Evolutionary conservation across 2,329 filamentous ascomycete species (phyloP), one percentile per base, ranked within the genome.

Genomic region (Dryadomyces quercus-mongolicae): DNA sequence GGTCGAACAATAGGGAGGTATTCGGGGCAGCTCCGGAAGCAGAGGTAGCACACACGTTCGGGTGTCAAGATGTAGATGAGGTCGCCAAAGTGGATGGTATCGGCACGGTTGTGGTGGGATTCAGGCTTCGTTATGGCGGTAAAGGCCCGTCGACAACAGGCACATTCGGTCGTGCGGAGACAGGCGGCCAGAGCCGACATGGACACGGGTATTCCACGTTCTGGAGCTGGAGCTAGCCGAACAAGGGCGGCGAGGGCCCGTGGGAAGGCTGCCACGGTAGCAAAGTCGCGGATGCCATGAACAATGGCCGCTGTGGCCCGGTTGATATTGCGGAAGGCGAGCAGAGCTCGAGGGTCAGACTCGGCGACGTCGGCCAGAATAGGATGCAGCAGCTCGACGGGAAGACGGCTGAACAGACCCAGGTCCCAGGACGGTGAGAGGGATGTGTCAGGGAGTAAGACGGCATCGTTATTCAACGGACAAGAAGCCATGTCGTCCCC

Each of bases 1-100:
- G 53, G 51, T 12, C 42, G 53, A 7, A 54, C 50, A 3, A 56
- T 54, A 9, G 58, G 58, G 5, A 60, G 54, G 51, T 60, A 60
- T 40, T 56, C 58, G 34, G 55, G 55, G 25, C 51, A 53, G 7
- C 55, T 50, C 16, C 58, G 58, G 57, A 60, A 58, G 55, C 58
- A 60, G 1, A 54, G 5, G 49, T 60, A 60, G 55, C 58, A 60
- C 3, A 60, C 51, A 31, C 58, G 58, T 22, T 60, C 58, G 13
- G 58, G 57, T 6, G 50, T 31, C 16, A 60, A 51, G 13, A 60
- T 54, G 54, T 60, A 60, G 45, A 60, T 50, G 57, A 36, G 56
- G 58, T 60, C 58, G 50, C 58, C 58, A 13, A 54, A 55, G 52
- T 43, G 36, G 34, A 47, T 22, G 31, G 38, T 31, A 13, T 20